A percentile compares a stretch with the other conserved stretches of the same genome.
These are phyloP conservation scores for Aaosphaeria arxii DNA, from an alignment of 2,329 filamentous ascomycete species.

Conservation along the genomic window DNA sequence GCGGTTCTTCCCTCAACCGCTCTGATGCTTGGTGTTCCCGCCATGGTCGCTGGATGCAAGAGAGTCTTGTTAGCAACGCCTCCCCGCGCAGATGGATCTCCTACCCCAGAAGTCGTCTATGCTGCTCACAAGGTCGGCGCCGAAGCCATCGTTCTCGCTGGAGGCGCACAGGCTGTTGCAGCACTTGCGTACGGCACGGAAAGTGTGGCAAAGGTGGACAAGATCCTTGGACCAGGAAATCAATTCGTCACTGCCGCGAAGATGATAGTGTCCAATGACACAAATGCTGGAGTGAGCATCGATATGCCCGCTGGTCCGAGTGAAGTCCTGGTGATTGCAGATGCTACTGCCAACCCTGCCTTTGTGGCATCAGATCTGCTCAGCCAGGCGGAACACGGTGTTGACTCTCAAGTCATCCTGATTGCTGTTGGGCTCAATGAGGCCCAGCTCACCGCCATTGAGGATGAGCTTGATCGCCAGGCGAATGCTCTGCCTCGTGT, in stretches of 20 bases:
- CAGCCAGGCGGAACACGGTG: conserved; percentile 93
- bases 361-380: conserved; percentile 95
- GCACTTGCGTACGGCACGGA: conserved; percentile 97
- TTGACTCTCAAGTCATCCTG: conserved; percentile 91
- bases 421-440: conserved; percentile 80
- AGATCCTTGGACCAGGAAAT: conserved; percentile 96
- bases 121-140: conserved; percentile 95
- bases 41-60: conserved; percentile 94
- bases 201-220: conserved; percentile 93
- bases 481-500: conserved; percentile 84
- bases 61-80: conserved; percentile 93
- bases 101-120: conserved; percentile 97
- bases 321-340: conserved; percentile 93
- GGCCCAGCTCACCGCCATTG: conserved; percentile 73
- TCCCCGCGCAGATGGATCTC: conserved; percentile 80
- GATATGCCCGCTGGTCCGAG: conserved; percentile 98
- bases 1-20: conserved; percentile 96
- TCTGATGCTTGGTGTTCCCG: conserved; percentile 95
- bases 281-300: conserved; percentile 89
- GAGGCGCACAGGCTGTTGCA: conserved; percentile 91
- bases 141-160: conserved; percentile 91
- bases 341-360: conserved; percentile 81
- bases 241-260: conserved; percentile 98
- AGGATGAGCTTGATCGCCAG: conserved; percentile 86
- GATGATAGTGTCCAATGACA: conserved; percentile 98